Evolutionary conservation across 208 protist species (phyloP).

Genomic region (Trichomonas gallinae): DNA sequence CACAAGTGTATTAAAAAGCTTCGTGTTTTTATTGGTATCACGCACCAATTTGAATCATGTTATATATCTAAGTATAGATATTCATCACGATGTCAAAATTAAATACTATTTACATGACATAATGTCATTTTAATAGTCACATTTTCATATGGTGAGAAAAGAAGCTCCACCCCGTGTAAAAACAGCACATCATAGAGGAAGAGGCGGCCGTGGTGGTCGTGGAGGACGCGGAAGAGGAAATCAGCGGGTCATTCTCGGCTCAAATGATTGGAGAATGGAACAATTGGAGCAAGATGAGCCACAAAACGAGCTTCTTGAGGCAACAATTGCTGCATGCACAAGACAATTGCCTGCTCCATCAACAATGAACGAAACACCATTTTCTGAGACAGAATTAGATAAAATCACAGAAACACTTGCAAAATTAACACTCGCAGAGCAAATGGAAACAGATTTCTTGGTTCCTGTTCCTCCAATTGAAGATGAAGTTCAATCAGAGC

Average conservation of each 20-base stretch:
- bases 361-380: not conserved
- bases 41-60: too few relatives aligned
- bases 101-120: too few relatives aligned
- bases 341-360: not conserved
- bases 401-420: not conserved
- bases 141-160: not conserved
- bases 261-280: not conserved
- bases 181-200: not conserved
- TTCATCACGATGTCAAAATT: too few relatives aligned
- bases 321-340: not conserved
- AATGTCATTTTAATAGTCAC: too few relatives aligned
- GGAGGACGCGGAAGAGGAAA: not conserved
- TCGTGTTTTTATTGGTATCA: too few relatives aligned
- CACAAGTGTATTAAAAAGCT: too few relatives aligned
- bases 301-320: not conserved
- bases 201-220: not conserved
- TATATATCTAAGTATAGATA: too few relatives aligned
- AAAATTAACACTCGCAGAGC: not conserved
- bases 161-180: not conserved
- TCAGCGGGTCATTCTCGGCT: not conserved
- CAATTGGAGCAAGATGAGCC: not conserved
- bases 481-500: not conserved
- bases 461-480: not conserved
- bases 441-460: not conserved
- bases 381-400: not conserved